phyloP scores from a whole-genome alignment of 495 filamentous ascomycete species.

The Endocarpon pusillum region DNA sequence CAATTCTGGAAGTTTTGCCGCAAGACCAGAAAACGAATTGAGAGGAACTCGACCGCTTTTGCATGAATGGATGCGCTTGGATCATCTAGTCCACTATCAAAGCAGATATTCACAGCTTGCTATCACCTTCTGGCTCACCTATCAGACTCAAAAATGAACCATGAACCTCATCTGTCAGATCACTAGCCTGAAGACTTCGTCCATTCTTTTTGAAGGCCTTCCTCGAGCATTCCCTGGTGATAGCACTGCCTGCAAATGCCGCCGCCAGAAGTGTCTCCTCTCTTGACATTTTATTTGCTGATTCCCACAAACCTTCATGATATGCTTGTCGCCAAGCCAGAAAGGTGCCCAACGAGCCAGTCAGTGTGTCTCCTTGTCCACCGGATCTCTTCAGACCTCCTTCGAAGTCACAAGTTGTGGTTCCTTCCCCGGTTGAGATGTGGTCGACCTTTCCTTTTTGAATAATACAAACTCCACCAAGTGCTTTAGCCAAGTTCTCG shows the following conservation, averaged over 20 bases:
- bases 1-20: too few relatives aligned
- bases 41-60: too few relatives aligned
- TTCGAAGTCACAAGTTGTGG: conserved; percentile 50
- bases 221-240: conserved; percentile 84
- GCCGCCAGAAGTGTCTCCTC: conserved; percentile 56
- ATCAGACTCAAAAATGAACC: conserved; percentile 66
- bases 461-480: conserved; percentile 79
- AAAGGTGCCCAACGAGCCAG: conserved; percentile 74
- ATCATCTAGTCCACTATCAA: too few relatives aligned
- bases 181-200: conserved; percentile 80
- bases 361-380: conserved; percentile 91
- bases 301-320: conserved; percentile 66
- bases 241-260: conserved; percentile 69
- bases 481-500: conserved; percentile 51
- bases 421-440: conserved; percentile 66
- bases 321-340: conserved; percentile 80
- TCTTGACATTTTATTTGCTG: conserved; percentile 30
- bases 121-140: conserved; percentile 33
- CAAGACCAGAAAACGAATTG: too few relatives aligned
- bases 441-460: conserved; percentile 80
- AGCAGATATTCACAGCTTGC: conserved; percentile 25
- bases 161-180: conserved; percentile 83
- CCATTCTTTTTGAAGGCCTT: conserved; percentile 77
- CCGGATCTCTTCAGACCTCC: conserved; percentile 83
- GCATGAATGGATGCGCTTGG: too few relatives aligned